phyloP scores from a whole-genome alignment of 495 filamentous ascomycete species.

The Aspergillus asperescens region DNA sequence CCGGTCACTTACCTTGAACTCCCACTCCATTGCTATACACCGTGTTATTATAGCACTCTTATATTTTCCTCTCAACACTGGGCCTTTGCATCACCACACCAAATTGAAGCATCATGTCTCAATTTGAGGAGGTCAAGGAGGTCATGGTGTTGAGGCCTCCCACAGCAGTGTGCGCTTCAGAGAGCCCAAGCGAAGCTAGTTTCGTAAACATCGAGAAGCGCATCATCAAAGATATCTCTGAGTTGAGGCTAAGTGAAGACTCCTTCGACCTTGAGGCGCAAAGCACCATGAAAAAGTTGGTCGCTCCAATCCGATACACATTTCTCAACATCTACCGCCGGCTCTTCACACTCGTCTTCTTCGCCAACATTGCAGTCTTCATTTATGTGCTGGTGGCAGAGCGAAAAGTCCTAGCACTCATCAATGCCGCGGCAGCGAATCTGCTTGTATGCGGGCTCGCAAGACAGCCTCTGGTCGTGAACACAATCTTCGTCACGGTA shows the following conservation, averaged over 20 bases:
- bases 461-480: conserved; percentile 71
- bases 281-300: conserved; percentile 28
- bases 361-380: conserved; percentile 49
- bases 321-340: conserved; percentile 46
- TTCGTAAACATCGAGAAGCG: conserved; percentile 22
- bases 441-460: conserved; percentile 53
- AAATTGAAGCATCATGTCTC: conserved; percentile 27
- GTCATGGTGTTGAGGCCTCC: conserved; percentile 23
- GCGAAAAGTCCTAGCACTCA: conserved; percentile 32
- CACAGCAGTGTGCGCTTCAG: conserved; percentile 18
- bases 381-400: conserved; percentile 35
- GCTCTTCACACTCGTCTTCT: conserved; percentile 49
- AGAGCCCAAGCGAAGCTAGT: conserved; percentile 20
- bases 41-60: not conserved
- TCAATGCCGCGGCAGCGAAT: conserved; percentile 51
- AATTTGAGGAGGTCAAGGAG: conserved; percentile 24
- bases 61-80: not conserved
- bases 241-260: conserved; percentile 9
- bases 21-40: not conserved
- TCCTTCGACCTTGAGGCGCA: conserved; percentile 40
- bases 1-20: not conserved
- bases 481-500: conserved; percentile 60
- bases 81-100: conserved; percentile 9
- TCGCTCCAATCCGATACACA: conserved; percentile 33
- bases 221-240: conserved; percentile 23